Conservation (phyloP, 2,329 filamentous ascomycete species). For the Sclerotinia nivalis region DNA sequence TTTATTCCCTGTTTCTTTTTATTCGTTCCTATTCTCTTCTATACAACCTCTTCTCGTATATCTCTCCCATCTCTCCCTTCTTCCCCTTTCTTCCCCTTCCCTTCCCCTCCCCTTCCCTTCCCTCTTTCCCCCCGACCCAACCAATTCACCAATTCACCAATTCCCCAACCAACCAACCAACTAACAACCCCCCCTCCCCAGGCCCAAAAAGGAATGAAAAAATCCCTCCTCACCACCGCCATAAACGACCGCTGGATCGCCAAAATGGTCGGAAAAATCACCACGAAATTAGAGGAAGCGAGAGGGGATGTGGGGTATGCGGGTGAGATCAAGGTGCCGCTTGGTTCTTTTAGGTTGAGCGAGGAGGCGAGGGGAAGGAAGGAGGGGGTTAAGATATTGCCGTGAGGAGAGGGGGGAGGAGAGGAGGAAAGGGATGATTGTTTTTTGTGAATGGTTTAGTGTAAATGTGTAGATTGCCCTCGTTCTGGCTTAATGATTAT, state of each 20-base stretch:
- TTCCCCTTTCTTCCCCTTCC: neutral
- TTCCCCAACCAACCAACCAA: neutral
- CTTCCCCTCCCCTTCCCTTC: neutral
- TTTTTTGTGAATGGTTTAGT: no score
- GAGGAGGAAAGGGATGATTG: neutral
- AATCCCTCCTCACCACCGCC: constrained; percentile 47
- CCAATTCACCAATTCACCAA: neutral
- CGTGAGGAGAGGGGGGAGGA: constrained; percentile 13
- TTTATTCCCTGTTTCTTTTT: neutral
- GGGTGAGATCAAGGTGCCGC: constrained; percentile 47
- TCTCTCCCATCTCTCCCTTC: no score
- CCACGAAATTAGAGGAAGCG: constrained; percentile 50
- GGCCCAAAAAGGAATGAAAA: constrained; percentile 30
- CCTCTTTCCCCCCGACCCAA: no score
- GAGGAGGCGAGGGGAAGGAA: constrained; percentile 26
- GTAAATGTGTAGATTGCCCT: neutral
- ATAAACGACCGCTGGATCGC: constrained; percentile 58
- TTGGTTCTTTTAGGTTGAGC: constrained; percentile 30
- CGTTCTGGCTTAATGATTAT: no score
- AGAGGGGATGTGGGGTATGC: constrained; percentile 54
- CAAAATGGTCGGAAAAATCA: constrained; percentile 53
- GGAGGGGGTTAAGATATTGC: constrained; percentile 35
- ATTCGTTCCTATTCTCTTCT: neutral
- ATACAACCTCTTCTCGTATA: no score
- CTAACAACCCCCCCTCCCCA: neutral